Conservation (phyloP, 768 basidiomycete species). For the Naganishia friedmannii region DNA sequence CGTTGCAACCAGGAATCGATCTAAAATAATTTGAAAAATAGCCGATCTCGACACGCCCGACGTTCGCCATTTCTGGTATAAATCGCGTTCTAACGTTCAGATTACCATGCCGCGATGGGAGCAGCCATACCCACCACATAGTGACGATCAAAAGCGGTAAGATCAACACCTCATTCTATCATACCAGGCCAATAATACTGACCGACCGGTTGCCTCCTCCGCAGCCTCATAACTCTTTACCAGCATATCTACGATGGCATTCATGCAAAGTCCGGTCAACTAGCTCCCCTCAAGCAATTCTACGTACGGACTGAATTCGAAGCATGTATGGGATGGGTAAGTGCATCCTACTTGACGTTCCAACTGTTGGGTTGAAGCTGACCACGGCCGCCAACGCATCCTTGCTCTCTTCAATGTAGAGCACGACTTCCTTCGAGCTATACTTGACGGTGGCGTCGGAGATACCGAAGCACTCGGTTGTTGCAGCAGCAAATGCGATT, state of each 20-base stretch:
- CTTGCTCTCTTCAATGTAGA: constrained; percentile 56
- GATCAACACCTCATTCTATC: constrained; percentile 19
- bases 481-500: constrained; percentile 84
- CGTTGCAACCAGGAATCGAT: too few relatives aligned
- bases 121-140: constrained; percentile 1
- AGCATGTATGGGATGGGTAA: constrained; percentile 90
- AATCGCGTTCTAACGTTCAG: constrained; percentile 83
- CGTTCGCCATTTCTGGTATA: constrained; percentile 90
- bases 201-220: background rate
- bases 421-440: constrained; percentile 88
- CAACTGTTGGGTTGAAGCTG: background rate
- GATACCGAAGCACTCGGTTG: constrained; percentile 80
- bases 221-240: constrained; percentile 78
- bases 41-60: constrained; percentile 58
- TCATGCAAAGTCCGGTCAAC: constrained; percentile 80
- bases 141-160: constrained; percentile 11
- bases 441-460: constrained; percentile 78
- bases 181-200: background rate
- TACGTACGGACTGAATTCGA: constrained; percentile 82
- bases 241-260: constrained; percentile 82
- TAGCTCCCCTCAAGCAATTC: constrained; percentile 73
- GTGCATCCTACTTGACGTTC: constrained; percentile 40
- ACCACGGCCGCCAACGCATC: background rate
- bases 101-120: constrained; percentile 73
- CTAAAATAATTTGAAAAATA: background rate